Evolutionary conservation across 495 filamentous ascomycete species (phyloP), one percentile per base, ranked within the genome.

Genomic region (Parachaetomium inaequale): DNA sequence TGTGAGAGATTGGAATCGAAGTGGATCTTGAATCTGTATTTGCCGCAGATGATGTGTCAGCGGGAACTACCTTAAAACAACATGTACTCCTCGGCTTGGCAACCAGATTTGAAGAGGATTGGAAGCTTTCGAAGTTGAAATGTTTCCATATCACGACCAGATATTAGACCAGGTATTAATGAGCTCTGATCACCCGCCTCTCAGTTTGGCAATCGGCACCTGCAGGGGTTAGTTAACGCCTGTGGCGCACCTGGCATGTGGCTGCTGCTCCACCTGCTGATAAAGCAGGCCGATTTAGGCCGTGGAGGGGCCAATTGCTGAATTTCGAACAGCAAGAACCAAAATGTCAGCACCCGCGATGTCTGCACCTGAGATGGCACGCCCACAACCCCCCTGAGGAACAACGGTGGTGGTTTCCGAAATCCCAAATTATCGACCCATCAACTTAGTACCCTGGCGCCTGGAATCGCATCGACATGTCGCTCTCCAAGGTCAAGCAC

Each of bases 401-500:
- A 43, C n/a, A 26, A 26, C 12, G 0, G 21, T 23, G 1, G 4
- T 15, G 31, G 10, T 14, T 29, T 15, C 14, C 14, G 17, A 42
- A 11, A 17, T 2, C 23, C 12, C 14, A 19, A 11, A 4, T 7
- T 1, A 42, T 31, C 31, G 1, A 19, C 10, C 19, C 15, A 49
- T 4, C 7, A 0, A 45, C 12, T 11, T 17, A 23, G n/a, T 38
- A 10, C 15, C 4, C 14, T 15, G n/a, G 42, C 2, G n/a, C 2
- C 53, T 17, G 7, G 21, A 5, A 42, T 32, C 31, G 21, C 38
- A 2, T 55, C 59, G 72, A 45, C 57, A 87, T 87, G 84, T 83
- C 81, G 34, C 77, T 87, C 8, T 72, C 81, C 36, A 82, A 79
- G 51, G 75, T 87, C 51, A 84, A 85, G 61, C 81, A 86, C 65